phyloP scores from a whole-genome alignment of 768 basidiomycete genomes.

The Lentinula lateritia region DNA sequence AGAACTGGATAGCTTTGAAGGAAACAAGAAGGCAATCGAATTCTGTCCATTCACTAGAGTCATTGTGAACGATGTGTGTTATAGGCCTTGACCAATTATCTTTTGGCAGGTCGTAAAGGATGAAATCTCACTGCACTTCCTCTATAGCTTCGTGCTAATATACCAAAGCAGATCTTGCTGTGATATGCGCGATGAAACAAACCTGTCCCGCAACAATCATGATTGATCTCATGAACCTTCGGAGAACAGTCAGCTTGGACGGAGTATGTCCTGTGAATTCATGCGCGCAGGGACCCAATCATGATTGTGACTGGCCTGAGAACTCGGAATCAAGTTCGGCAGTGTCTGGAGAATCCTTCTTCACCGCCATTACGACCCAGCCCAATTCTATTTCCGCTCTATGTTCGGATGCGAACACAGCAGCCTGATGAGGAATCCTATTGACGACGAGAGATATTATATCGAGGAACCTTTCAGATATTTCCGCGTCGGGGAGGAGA shows the following conservation, averaged over 20 bases:
- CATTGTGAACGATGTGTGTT: neutral
- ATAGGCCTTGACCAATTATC: neutral
- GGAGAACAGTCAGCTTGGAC: neutral
- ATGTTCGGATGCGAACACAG: neutral
- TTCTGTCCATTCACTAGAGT: neutral
- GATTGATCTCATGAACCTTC: neutral
- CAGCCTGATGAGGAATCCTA: neutral
- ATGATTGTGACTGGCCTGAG: neutral
- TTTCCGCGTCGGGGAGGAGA: conserved; percentile 3
- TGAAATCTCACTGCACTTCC: neutral
- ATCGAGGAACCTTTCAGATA: neutral
- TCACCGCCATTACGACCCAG: neutral
- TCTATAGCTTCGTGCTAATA: neutral
- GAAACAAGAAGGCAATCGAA: conserved; percentile 17
- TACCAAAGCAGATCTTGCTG: neutral
- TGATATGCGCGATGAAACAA: neutral
- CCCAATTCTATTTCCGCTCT: neutral
- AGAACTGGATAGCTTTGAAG: conserved; percentile 25
- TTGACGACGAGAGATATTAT: conserved; percentile 2
- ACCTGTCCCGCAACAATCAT: conserved; percentile 3
- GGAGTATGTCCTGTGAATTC: neutral
- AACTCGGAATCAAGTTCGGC: neutral
- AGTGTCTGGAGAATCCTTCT: neutral
- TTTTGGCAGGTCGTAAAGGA: neutral
- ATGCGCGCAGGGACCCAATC: neutral